Evolutionary conservation across 2,329 filamentous ascomycete genomes (phyloP).

Genomic region (Beauveria bassiana): DNA sequence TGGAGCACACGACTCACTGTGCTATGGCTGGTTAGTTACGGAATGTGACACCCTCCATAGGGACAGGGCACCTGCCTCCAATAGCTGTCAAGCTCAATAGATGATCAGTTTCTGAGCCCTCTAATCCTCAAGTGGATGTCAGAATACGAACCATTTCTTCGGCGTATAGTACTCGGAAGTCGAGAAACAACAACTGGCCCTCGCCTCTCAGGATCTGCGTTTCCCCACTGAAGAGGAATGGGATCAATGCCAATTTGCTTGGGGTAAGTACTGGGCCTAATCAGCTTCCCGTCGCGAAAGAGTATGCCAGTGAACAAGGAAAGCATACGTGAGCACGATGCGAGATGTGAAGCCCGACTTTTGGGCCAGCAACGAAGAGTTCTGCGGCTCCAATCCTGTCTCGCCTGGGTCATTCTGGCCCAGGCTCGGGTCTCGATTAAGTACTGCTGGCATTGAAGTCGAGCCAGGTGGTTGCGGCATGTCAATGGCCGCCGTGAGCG

Average conservation of each 20-base stretch:
- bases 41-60: neutral
- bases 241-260: conserved; percentile 91
- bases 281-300: neutral
- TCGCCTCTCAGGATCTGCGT: conserved; percentile 62
- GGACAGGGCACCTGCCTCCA: conserved; percentile 39
- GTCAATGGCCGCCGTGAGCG: conserved; percentile 26
- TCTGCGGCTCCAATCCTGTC: conserved; percentile 15
- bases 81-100: conserved; percentile 34
- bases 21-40: conserved; percentile 20
- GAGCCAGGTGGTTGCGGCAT: neutral
- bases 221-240: conserved; percentile 82
- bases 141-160: conserved; percentile 62
- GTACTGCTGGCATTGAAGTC: neutral
- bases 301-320: neutral
- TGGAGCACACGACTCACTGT: conserved; percentile 24
- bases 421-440: neutral
- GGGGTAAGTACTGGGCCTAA: conserved; percentile 62
- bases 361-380: conserved; percentile 24
- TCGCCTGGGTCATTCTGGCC: neutral
- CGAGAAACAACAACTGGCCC: conserved; percentile 86
- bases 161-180: conserved; percentile 64
- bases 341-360: conserved; percentile 44
- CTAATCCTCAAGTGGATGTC: neutral
- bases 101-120: neutral
- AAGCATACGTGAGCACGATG: conserved; percentile 43